Conservation (phyloP, 2,329 filamentous ascomycete species). For the Stromatinia cepivora region DNA sequence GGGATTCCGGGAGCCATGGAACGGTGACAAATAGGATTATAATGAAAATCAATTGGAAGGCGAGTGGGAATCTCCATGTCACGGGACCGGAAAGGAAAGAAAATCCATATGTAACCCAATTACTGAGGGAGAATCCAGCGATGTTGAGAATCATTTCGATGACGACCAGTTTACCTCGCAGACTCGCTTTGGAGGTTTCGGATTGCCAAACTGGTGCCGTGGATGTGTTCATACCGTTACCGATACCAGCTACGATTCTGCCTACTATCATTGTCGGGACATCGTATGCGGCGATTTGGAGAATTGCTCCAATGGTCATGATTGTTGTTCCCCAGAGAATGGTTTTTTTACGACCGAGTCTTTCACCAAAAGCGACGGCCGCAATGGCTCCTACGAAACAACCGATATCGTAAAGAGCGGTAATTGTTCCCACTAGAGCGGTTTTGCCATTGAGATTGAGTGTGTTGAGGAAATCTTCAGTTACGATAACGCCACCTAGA, state of each 20-base stretch:
- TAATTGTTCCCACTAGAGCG: conserved; percentile 45
- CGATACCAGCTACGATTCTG: conserved; percentile 72
- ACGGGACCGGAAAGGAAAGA: conserved; percentile 18
- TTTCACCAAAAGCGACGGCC: conserved; percentile 35
- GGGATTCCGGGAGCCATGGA: conserved; percentile 43
- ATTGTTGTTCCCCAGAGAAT: conserved; percentile 34
- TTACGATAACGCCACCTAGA: conserved; percentile 48
- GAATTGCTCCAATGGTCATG: conserved; percentile 34
- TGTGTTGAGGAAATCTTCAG: conserved; percentile 45
- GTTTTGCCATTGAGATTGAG: conserved; percentile 38
- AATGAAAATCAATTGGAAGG: conserved; percentile 25
- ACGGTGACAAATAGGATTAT: conserved; percentile 21
- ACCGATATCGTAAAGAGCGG: conserved; percentile 50
- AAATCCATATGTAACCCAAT: conserved; percentile 26
- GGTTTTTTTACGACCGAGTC: conserved; percentile 41
- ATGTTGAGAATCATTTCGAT: conserved; percentile 23
- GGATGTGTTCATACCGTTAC: conserved; percentile 63
- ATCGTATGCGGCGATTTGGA: conserved; percentile 44
- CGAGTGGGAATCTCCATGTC: conserved; percentile 26
- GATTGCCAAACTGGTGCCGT: conserved; percentile 40
- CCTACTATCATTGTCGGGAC: conserved; percentile 60
- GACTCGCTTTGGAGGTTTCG: conserved; percentile 25
- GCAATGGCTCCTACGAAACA: conserved; percentile 49
- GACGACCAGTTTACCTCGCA: conserved; percentile 25
- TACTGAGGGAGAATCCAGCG: conserved; percentile 23